Conservation (phyloP, 2,329 filamentous ascomycete genomes). For the Orbilia brochopaga region DNA sequence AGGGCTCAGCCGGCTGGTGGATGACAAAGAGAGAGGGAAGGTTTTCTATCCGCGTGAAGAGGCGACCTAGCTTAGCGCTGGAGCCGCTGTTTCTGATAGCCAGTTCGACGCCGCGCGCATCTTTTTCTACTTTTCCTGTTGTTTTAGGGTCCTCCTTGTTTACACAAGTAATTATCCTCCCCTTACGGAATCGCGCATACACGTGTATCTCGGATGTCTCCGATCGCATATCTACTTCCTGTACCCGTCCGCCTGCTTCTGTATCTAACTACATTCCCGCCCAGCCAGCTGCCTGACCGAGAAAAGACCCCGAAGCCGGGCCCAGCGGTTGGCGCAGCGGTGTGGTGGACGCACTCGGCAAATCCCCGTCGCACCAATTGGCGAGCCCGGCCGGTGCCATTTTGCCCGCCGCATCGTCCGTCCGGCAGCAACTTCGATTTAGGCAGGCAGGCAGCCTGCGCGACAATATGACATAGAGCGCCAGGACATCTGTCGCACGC, state of each 20-base stretch:
- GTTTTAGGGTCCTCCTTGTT: neutral
- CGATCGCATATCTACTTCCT: neutral
- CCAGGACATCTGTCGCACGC: too few relatives aligned
- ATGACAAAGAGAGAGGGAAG: constrained; percentile 47
- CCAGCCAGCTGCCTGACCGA: neutral
- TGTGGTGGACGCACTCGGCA: neutral
- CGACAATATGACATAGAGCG: neutral
- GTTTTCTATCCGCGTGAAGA: constrained; percentile 48
- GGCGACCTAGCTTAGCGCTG: constrained; percentile 7
- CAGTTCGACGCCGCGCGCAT: neutral
- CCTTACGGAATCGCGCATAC: neutral
- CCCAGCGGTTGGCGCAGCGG: neutral
- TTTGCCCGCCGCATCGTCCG: neutral
- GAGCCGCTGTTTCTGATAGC: neutral
- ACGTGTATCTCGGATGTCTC: neutral
- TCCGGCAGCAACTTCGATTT: neutral
- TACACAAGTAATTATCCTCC: neutral
- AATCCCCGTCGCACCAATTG: constrained; percentile 1
- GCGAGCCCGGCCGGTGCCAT: neutral
- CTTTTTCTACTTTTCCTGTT: neutral
- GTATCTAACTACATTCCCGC: neutral
- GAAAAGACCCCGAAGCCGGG: neutral
- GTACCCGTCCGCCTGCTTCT: neutral
- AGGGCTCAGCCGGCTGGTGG: constrained; percentile 46
- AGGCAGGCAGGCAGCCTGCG: neutral